Evolutionary conservation across 441 rosid species (phyloP).

Genomic region (Melastoma candidum): DNA sequence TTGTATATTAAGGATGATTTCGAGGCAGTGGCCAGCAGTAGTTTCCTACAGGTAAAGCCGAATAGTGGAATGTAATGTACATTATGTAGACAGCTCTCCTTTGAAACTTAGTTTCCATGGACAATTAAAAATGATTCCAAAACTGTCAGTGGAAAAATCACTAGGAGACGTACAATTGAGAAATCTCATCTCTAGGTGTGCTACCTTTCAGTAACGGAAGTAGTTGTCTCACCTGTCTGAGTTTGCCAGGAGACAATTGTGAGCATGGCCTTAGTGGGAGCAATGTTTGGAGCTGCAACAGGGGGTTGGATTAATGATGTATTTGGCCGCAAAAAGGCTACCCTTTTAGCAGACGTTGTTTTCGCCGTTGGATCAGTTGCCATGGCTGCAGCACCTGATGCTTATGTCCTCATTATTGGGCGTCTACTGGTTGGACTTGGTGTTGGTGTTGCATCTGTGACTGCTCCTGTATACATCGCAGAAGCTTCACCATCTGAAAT

Average conservation of each 20-base stretch:
- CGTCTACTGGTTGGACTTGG: constrained; percentile 79
- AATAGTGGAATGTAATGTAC: neutral
- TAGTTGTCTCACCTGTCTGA: neutral
- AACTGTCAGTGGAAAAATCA: too few relatives aligned
- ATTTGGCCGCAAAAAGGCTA: constrained; percentile 84
- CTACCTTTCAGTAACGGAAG: too few relatives aligned
- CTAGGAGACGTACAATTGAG: too few relatives aligned
- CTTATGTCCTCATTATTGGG: constrained; percentile 70
- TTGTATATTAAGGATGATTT: constrained; percentile 88
- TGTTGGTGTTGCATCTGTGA: constrained; percentile 81
- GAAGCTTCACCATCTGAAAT: constrained; percentile 95
- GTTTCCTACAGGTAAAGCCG: constrained; percentile 62
- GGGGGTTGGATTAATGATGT: constrained; percentile 94
- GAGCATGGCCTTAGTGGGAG: constrained; percentile 94
- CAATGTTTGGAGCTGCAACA: constrained; percentile 81
- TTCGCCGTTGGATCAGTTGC: constrained; percentile 65
- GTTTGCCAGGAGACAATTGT: constrained; percentile 82
- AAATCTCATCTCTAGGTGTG: too few relatives aligned
- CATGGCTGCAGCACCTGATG: constrained; percentile 83
- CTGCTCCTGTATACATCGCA: constrained; percentile 93
- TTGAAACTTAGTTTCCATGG: too few relatives aligned
- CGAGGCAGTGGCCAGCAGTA: constrained; percentile 55
- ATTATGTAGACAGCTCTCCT: neutral
- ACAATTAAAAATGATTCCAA: too few relatives aligned
- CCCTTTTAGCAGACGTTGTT: constrained; percentile 63